phyloP scores from a whole-genome alignment of 176 grass and related monocot genomes.

The Oryza longistaminata region DNA sequence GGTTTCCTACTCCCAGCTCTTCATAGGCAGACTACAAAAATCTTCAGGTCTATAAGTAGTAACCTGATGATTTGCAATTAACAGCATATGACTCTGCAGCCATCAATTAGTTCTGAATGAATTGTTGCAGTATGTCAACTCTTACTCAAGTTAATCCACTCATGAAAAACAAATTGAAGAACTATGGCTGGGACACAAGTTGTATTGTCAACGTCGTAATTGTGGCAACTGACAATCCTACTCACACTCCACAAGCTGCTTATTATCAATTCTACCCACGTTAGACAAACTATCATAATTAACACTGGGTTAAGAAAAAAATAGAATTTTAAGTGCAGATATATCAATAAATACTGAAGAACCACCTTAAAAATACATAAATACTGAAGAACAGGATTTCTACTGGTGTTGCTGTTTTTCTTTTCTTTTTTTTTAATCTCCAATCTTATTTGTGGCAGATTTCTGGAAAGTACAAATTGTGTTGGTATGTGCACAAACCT shows the following conservation, averaged over 20 bases:
- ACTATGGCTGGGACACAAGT: conserved; percentile 24
- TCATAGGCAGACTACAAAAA: conserved; percentile 3
- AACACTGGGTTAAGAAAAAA: not conserved
- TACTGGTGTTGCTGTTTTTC: conserved; percentile 20
- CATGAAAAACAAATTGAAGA: conserved; percentile 16
- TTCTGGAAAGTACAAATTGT: conserved; percentile 94
- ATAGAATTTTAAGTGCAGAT: not conserved
- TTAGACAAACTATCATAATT: conserved; percentile 18
- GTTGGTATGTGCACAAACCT: conserved; percentile 97
- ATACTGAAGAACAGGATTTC: not conserved
- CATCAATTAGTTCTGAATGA: conserved; percentile 27
- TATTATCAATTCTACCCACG: conserved; percentile 27
- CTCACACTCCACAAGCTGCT: conserved; percentile 47
- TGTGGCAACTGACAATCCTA: conserved; percentile 40
- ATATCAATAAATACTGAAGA: conserved; percentile 25
- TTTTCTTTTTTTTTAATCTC: conserved; percentile 7
- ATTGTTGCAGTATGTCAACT: conserved; percentile 18
- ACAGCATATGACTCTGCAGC: not conserved
- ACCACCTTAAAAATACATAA: conserved; percentile 1
- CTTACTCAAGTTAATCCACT: conserved; percentile 54
- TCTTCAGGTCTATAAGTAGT: conserved; percentile 8
- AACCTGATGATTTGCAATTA: not conserved
- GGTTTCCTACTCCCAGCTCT: not conserved
- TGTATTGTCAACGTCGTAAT: conserved; percentile 34
- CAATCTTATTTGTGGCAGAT: conserved; percentile 50